Evolutionary conservation across 768 basidiomycete species (phyloP).

Genomic region (Amanita phalloides): DNA sequence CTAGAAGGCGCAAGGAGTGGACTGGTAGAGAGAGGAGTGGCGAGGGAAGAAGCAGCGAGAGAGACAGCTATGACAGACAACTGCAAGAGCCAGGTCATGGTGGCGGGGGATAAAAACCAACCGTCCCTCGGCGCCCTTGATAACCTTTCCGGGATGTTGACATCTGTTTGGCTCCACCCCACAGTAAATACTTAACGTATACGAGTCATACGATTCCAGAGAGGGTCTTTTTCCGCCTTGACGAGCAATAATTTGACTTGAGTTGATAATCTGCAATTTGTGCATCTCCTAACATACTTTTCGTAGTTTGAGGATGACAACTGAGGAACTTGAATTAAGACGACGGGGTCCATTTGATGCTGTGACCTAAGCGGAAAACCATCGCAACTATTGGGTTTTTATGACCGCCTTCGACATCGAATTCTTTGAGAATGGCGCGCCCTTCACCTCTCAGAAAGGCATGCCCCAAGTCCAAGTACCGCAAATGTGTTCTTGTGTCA

Average conservation of each 20-base stretch:
- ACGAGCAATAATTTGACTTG: too few species aligned
- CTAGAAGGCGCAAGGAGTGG: conserved; percentile 18
- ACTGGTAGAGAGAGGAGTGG: conserved; percentile 43
- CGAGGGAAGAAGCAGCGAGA: conserved; percentile 22
- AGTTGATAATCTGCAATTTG: too few species aligned
- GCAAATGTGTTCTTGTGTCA: conserved; percentile 11
- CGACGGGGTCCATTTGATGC: too few species aligned
- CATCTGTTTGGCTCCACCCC: conserved; percentile 6
- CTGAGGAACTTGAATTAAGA: too few species aligned
- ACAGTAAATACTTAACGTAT: not conserved
- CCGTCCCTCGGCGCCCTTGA: not conserved
- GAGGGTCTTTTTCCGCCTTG: too few species aligned
- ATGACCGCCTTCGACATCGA: too few species aligned
- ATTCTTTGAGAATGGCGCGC: too few species aligned
- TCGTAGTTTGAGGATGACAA: too few species aligned
- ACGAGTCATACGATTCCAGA: too few species aligned
- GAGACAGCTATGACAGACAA: conserved; percentile 33
- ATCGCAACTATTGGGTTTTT: too few species aligned
- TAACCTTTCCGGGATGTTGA: conserved; percentile 3
- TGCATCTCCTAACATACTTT: too few species aligned
- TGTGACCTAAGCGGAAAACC: too few species aligned
- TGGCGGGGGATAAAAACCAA: conserved; percentile 20
- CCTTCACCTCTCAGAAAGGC: conserved; percentile 12
- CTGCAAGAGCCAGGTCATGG: conserved; percentile 31
- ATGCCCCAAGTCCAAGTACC: conserved; percentile 28